Percentiles rank a stretch among this genome's conserved stretches.
These are phyloP conservation scores for Tylopilus rubrobrunneus DNA, from an alignment of 768 basidiomycete genomes.

Conservation along the genomic window DNA sequence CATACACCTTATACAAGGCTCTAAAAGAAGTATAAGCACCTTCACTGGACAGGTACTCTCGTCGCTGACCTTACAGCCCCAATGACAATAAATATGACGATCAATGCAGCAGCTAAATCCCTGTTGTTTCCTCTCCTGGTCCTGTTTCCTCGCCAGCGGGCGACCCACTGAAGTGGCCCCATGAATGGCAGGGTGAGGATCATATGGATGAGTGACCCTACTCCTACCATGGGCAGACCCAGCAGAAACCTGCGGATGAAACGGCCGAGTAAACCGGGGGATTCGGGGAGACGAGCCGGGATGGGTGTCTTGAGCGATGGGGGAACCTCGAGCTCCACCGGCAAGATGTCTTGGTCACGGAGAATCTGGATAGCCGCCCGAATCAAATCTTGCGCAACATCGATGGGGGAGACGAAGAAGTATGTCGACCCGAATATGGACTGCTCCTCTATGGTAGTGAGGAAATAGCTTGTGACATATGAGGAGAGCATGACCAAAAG, in stretches of 20 bases:
- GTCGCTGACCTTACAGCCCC: conserved; percentile 57
- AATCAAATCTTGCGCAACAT: conserved; percentile 57
- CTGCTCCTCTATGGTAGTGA: conserved; percentile 57
- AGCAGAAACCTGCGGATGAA: conserved; percentile 71
- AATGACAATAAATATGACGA: conserved; percentile 54
- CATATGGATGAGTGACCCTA: conserved; percentile 71
- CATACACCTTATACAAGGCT: conserved; percentile 68
- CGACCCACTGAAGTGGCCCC: conserved; percentile 66
- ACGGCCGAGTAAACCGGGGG: conserved; percentile 47
- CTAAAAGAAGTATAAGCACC: conserved; percentile 34
- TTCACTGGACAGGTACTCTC: background rate
- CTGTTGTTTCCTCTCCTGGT: conserved; percentile 50
- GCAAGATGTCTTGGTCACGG: conserved; percentile 49
- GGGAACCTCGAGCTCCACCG: conserved; percentile 21
- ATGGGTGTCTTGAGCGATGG: conserved; percentile 15
- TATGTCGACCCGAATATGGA: conserved; percentile 34
- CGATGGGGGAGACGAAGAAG: conserved; percentile 49
- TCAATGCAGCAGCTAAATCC: conserved; percentile 64
- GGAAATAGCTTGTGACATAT: conserved; percentile 64
- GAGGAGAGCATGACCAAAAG: conserved; percentile 65
- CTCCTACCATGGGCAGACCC: conserved; percentile 75
- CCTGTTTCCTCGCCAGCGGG: conserved; percentile 57
- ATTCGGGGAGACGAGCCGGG: conserved; percentile 22
- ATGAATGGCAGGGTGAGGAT: conserved; percentile 60
- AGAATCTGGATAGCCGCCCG: conserved; percentile 60